These are phyloP conservation scores for Epichloe elymi DNA, from an alignment of 2,329 filamentous ascomycete species.

Conservation along the genomic window DNA sequence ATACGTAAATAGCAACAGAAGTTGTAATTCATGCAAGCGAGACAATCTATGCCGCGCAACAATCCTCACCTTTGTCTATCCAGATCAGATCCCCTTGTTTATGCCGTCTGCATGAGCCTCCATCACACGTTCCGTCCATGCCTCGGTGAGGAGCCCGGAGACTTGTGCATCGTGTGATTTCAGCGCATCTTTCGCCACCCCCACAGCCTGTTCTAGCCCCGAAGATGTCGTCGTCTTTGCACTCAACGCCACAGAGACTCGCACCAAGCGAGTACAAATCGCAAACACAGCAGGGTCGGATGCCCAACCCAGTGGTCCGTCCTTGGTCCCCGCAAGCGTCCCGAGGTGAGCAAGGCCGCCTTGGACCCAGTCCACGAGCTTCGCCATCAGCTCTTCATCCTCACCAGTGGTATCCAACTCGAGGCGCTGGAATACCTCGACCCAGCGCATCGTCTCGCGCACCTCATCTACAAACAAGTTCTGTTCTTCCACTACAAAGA, in stretches of 20 bases:
- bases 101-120: not conserved
- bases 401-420: constrained; percentile 7
- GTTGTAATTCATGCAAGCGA: too few species aligned
- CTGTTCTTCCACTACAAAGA: constrained; percentile 84
- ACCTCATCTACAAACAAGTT: constrained; percentile 87
- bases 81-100: not conserved
- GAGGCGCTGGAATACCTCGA: constrained; percentile 28
- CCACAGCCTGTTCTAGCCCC: constrained; percentile 7
- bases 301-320: constrained; percentile 61
- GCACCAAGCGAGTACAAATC: constrained; percentile 37
- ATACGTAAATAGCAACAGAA: too few species aligned
- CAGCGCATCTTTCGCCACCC: constrained; percentile 2
- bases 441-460: constrained; percentile 60
- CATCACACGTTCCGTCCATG: constrained; percentile 1
- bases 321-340: constrained; percentile 23
- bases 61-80: not conserved
- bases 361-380: constrained; percentile 33
- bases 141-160: constrained; percentile 17
- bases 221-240: constrained; percentile 1
- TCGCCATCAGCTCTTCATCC: constrained; percentile 15
- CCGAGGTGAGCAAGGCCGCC: constrained; percentile 34
- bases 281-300: constrained; percentile 56
- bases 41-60: too few species aligned
- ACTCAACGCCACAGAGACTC: constrained; percentile 23
- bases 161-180: constrained; percentile 7